Conservation (phyloP, 2,329 filamentous ascomycete species). For the Alternaria hordeiaustralica region DNA sequence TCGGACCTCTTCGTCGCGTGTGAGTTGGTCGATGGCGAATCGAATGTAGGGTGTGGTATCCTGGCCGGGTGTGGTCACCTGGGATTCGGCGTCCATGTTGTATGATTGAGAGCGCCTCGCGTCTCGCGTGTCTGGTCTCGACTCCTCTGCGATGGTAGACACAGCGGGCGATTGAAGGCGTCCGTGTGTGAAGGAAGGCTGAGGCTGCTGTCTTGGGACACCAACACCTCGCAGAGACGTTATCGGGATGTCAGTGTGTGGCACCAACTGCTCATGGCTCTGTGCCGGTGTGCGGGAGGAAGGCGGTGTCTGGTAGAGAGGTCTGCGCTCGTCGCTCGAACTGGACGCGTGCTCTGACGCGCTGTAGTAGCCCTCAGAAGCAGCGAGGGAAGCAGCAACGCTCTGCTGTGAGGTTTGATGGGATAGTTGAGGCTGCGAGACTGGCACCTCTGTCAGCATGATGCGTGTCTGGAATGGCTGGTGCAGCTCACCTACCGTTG, state of each 20-base stretch:
- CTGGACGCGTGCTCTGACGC: conserved; percentile 51
- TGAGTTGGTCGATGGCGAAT: conserved; percentile 88
- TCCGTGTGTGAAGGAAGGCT: conserved; percentile 19
- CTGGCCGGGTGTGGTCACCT: conserved; percentile 65
- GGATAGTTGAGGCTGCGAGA: conserved; percentile 49
- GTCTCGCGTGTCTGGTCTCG: conserved; percentile 33
- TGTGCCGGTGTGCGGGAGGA: conserved; percentile 44
- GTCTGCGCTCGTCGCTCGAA: conserved; percentile 43
- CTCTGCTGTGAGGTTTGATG: conserved; percentile 54
- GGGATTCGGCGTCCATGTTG: conserved; percentile 44
- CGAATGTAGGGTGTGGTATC: conserved; percentile 89
- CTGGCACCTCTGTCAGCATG: conserved; percentile 34
- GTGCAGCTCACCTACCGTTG: conserved; percentile 46
- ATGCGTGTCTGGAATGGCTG: conserved; percentile 2
- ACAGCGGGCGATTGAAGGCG: conserved; percentile 34
- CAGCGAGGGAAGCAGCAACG: conserved; percentile 56
- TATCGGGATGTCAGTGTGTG: conserved; percentile 34
- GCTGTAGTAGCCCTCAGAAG: conserved; percentile 60
- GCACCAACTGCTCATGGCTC: conserved; percentile 47
- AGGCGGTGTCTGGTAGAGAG: conserved; percentile 43
- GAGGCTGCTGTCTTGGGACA: conserved; percentile 39
- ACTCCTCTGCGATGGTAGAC: conserved; percentile 44
- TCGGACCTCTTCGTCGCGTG: conserved; percentile 70
- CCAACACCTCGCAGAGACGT: conserved; percentile 43
- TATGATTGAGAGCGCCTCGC: conserved; percentile 26